Evolutionary conservation across 139 green algal species (phyloP).

Genomic region (Picochlorum sp.): DNA sequence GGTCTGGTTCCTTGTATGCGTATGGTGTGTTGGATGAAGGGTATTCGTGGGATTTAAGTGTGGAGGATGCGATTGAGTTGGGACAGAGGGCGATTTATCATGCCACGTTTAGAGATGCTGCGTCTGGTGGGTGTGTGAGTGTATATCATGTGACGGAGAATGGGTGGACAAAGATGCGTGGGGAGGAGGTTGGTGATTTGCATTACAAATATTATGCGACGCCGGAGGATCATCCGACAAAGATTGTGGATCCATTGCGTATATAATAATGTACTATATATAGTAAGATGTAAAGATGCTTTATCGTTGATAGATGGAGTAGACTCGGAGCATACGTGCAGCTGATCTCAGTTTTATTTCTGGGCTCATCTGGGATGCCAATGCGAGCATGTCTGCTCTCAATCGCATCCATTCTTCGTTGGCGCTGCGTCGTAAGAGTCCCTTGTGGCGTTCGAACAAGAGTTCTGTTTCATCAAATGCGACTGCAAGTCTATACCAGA

Average conservation of each 20-base stretch:
- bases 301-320: slow-evolving; percentile 50
- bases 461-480: slow-evolving; percentile 31
- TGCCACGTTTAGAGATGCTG: slow-evolving; percentile 95
- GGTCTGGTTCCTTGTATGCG: slow-evolving; percentile 88
- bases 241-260: slow-evolving; percentile 16
- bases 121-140: slow-evolving; percentile 88
- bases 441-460: slow-evolving; percentile 41
- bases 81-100: slow-evolving; percentile 94
- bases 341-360: slow-evolving; percentile 31
- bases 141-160: slow-evolving; percentile 95
- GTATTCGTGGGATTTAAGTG: slow-evolving; percentile 82
- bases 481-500: slow-evolving; percentile 21
- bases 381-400: slow-evolving; percentile 36
- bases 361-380: slow-evolving; percentile 21
- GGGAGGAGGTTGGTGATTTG: slow-evolving; percentile 89
- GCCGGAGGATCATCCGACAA: slow-evolving; percentile 24
- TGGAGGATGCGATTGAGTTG: slow-evolving; percentile 91
- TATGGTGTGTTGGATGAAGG: slow-evolving; percentile 95
- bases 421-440: slow-evolving; percentile 18
- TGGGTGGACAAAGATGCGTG: slow-evolving; percentile 95
- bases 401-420: slow-evolving; percentile 52
- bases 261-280: background rate
- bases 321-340: slow-evolving; percentile 51
- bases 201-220: slow-evolving; percentile 72
- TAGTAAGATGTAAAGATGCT: background rate